Percentiles rank a stretch among this genome's conserved stretches.
phyloP scores from a whole-genome alignment of 148 eudicot species.

The Amaranthus palmeri region DNA sequence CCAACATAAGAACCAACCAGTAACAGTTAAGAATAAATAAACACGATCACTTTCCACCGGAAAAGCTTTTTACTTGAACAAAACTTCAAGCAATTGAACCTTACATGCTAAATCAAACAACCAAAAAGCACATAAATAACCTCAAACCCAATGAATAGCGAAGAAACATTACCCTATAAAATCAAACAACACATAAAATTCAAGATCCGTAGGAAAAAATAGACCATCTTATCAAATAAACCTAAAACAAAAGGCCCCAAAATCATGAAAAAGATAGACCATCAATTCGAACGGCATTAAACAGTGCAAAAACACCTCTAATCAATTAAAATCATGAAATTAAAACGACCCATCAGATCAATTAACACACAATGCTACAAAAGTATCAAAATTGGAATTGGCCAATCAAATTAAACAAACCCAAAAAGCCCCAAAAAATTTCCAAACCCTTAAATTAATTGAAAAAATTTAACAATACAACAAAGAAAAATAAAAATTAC shows the following conservation, averaged over 20 bases:
- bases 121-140: neutral
- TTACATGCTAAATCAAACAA: neutral
- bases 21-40: neutral
- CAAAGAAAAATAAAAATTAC: conserved; percentile 24
- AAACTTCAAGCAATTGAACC: neutral
- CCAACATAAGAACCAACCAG: neutral
- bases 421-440: neutral
- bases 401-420: neutral
- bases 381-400: neutral
- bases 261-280: neutral
- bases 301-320: neutral
- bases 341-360: conserved; percentile 10
- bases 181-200: neutral
- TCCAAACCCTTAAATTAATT: neutral
- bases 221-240: neutral
- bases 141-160: neutral
- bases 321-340: neutral
- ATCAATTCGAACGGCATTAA: neutral
- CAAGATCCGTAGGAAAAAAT: neutral
- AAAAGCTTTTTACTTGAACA: neutral
- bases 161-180: neutral
- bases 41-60: neutral
- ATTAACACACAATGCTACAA: neutral
- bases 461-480: neutral
- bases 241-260: neutral